These are phyloP conservation scores for Trametes versicolor DNA, from an alignment of 1,284 basidiomycete species.

Conservation along the genomic window DNA sequence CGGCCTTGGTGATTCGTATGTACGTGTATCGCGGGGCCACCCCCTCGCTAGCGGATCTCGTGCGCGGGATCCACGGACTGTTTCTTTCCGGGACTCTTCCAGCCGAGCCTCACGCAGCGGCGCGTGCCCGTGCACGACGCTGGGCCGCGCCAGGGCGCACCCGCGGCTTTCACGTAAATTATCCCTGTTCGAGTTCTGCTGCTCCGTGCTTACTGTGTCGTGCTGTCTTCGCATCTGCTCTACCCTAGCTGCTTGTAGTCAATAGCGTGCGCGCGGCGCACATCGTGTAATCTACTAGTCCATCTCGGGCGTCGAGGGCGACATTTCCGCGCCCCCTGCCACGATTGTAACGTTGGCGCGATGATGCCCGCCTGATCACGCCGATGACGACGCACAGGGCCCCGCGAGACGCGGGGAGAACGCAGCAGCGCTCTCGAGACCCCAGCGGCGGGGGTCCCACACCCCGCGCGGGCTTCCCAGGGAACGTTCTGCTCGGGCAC, in stretches of 20 bases:
- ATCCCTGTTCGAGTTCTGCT: conserved; percentile 27
- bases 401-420: conserved; percentile 1
- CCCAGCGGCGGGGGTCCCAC: conserved; percentile 20
- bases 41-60: background rate
- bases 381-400: conserved; percentile 21
- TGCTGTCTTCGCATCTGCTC: conserved; percentile 17
- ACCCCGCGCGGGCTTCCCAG: conserved; percentile 21
- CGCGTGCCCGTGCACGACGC: background rate
- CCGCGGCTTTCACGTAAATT: conserved; percentile 25
- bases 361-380: conserved; percentile 19
- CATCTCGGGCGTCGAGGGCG: conserved; percentile 16
- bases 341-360: conserved; percentile 17
- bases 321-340: conserved; percentile 14
- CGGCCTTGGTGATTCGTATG: conserved; percentile 29
- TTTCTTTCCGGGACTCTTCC: conserved; percentile 5
- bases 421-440: conserved; percentile 7
- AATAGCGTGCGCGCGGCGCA: conserved; percentile 19
- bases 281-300: conserved; percentile 26
- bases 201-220: conserved; percentile 8
- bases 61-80: conserved; percentile 1
- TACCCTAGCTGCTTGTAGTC: conserved; percentile 32
- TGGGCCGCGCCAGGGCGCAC: conserved; percentile 8
- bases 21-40: background rate
- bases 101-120: conserved; percentile 4
- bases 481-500: conserved; percentile 30